Evolutionary conservation across 2,329 filamentous ascomycete species (phyloP).

Genomic region (Nothophaeocryptopus gaeumannii): DNA sequence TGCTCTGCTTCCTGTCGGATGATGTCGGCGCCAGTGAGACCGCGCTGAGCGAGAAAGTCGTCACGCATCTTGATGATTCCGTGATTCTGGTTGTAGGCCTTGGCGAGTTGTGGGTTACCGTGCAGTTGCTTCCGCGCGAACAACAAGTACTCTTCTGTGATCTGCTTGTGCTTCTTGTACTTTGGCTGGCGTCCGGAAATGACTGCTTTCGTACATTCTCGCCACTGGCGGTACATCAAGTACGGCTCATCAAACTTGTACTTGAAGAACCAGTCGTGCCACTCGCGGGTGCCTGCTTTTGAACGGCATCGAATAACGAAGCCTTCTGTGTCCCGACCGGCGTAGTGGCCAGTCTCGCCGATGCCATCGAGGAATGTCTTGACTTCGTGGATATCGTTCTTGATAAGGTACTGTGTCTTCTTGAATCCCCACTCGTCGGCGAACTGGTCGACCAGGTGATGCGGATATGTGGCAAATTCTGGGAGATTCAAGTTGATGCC

Average conservation of each 20-base stretch:
- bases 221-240: slow-evolving; percentile 97
- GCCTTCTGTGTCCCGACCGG: slow-evolving; percentile 89
- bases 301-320: slow-evolving; percentile 90
- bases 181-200: slow-evolving; percentile 72
- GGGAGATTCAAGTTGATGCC: slow-evolving; percentile 96
- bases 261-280: slow-evolving; percentile 99
- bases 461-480: slow-evolving; percentile 82
- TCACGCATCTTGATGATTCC: slow-evolving; percentile 90
- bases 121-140: slow-evolving; percentile 75
- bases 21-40: slow-evolving; percentile 83
- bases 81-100: slow-evolving; percentile 80
- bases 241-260: slow-evolving; percentile 99
- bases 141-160: slow-evolving; percentile 85
- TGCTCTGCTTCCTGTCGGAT: slow-evolving; percentile 68
- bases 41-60: slow-evolving; percentile 79
- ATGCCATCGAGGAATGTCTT: slow-evolving; percentile 78
- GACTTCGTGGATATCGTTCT: slow-evolving; percentile 70
- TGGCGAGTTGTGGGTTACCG: slow-evolving; percentile 63
- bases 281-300: slow-evolving; percentile 49
- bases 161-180: slow-evolving; percentile 80
- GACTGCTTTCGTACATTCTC: slow-evolving; percentile 89
- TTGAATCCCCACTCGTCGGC: slow-evolving; percentile 91
- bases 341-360: slow-evolving; percentile 84
- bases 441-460: slow-evolving; percentile 79
- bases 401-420: slow-evolving; percentile 76